Percentiles rank a stretch among this genome's conserved stretches.
Evolutionary conservation across 2,329 filamentous ascomycete species (phyloP).

Genomic region (Teratosphaeriaceae sp.): DNA sequence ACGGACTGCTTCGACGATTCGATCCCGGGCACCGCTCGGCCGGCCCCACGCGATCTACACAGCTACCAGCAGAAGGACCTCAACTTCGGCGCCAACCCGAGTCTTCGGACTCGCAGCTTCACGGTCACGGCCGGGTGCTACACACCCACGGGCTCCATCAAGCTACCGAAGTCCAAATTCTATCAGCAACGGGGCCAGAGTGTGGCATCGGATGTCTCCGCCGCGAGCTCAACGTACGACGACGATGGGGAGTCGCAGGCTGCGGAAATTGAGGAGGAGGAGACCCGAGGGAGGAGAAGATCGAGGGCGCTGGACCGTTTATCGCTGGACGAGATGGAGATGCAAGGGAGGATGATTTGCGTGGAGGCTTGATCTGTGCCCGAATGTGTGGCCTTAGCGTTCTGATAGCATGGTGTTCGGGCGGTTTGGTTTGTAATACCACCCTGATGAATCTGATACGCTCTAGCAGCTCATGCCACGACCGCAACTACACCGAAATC

Average conservation of each 20-base stretch:
- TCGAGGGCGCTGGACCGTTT: slow-evolving; percentile 1
- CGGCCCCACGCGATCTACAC: slow-evolving; percentile 1
- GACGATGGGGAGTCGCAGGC: slow-evolving; percentile 1
- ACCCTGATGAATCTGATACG: too few species aligned
- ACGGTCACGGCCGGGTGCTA: slow-evolving; percentile 17
- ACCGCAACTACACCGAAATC: too few species aligned
- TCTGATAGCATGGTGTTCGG: too few species aligned
- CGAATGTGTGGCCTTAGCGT: too few species aligned
- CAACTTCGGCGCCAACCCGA: slow-evolving; percentile 2
- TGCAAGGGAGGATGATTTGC: background rate
- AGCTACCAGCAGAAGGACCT: slow-evolving; percentile 5
- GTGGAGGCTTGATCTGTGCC: background rate
- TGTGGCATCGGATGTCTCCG: background rate
- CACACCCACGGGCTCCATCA: slow-evolving; percentile 8
- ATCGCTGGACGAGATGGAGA: background rate
- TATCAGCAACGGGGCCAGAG: background rate
- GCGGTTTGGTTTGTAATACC: too few species aligned
- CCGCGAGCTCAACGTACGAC: slow-evolving; percentile 3
- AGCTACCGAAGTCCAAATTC: slow-evolving; percentile 5
- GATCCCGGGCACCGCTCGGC: background rate
- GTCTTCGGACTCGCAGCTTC: background rate
- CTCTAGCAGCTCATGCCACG: too few species aligned
- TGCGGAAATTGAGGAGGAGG: slow-evolving; percentile 4
- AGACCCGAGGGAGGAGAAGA: slow-evolving; percentile 1
- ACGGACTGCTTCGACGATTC: background rate